Percentiles rank a stretch among this genome's conserved stretches.
Conservation (phyloP, 2,329 filamentous ascomycete species). For the Fusarium proliferatum region DNA sequence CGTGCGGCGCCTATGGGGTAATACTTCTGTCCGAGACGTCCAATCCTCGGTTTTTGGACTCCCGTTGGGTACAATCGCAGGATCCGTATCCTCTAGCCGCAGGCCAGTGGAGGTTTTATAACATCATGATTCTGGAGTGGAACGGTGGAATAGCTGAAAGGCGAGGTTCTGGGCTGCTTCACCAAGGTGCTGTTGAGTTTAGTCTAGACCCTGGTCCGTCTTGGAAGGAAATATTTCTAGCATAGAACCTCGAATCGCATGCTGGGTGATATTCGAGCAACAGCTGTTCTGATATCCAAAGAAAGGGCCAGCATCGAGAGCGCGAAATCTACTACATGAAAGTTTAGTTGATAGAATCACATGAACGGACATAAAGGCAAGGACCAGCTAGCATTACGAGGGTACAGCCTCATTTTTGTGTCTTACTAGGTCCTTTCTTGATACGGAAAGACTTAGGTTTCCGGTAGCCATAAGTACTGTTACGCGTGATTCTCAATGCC, state of each 20-base stretch:
- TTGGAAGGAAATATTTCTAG: neutral
- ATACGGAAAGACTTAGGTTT: too few species aligned
- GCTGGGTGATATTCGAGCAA: accelerated
- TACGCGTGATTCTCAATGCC: too few species aligned
- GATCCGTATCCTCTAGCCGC: accelerated
- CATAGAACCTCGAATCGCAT: neutral
- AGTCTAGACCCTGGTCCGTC: neutral
- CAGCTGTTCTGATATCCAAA: too few species aligned
- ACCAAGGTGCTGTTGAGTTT: neutral
- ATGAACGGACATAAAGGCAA: too few species aligned
- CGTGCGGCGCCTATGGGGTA: accelerated
- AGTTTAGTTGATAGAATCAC: too few species aligned
- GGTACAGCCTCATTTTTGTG: too few species aligned
- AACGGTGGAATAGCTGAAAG: neutral
- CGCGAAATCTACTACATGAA: neutral
- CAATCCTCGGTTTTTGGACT: accelerated
- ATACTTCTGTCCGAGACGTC: accelerated
- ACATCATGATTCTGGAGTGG: neutral
- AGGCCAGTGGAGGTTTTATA: accelerated
- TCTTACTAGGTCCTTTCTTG: too few species aligned
- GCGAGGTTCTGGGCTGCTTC: neutral
- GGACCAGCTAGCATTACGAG: too few species aligned
- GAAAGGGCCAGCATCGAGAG: too few species aligned
- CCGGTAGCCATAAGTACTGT: too few species aligned
- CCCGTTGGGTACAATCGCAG: accelerated